Conservation (phyloP, 805 yeast genomes). For the Zygosaccharomyces lentus region DNA sequence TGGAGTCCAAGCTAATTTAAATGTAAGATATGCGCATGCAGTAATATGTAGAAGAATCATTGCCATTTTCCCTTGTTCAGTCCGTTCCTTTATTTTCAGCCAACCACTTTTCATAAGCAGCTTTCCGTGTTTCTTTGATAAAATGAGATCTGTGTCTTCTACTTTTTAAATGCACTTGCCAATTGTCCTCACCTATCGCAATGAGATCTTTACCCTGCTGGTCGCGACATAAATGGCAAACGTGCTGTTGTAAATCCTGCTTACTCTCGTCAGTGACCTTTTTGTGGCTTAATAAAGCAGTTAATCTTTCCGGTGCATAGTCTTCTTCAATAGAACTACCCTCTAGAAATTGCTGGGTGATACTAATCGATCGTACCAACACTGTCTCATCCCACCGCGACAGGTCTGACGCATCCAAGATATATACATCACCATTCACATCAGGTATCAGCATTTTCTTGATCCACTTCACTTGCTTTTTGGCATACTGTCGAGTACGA, state of each 20-base stretch:
- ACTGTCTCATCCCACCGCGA: conserved; percentile 57
- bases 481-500: conserved; percentile 82
- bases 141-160: conserved; percentile 60
- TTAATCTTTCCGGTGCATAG: conserved; percentile 40
- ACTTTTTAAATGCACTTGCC: conserved; percentile 64
- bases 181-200: conserved; percentile 68
- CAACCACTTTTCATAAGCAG: conserved; percentile 49
- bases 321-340: conserved; percentile 13
- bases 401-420: conserved; percentile 76
- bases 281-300: conserved; percentile 22
- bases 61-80: neutral
- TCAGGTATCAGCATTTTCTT: conserved; percentile 62
- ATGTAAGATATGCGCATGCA: neutral
- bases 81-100: conserved; percentile 7
- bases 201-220: conserved; percentile 51
- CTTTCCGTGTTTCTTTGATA: conserved; percentile 45
- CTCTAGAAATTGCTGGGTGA: conserved; percentile 42
- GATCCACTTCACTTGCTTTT: conserved; percentile 88
- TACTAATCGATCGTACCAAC: conserved; percentile 46
- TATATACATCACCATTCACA: conserved; percentile 54
- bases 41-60: neutral
- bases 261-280: conserved; percentile 7
- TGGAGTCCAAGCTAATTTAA: conserved; percentile 35
- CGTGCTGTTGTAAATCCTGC: conserved; percentile 57
- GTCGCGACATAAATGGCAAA: conserved; percentile 63